Conservation (phyloP, 2,329 filamentous ascomycete species). For the Diaporthe sp. region DNA sequence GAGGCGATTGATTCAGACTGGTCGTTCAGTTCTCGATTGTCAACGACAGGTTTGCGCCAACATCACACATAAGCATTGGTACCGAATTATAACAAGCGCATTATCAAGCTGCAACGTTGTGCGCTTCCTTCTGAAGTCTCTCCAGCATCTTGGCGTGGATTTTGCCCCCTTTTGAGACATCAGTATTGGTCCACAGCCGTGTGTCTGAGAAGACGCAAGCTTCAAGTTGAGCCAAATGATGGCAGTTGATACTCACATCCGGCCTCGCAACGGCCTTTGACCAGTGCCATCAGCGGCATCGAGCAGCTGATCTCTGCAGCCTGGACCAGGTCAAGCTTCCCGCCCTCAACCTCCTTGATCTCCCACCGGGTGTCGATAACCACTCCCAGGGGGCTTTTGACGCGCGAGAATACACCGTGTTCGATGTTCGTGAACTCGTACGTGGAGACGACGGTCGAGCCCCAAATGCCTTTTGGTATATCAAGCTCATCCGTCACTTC, state of each 20-base stretch:
- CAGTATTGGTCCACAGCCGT: background rate
- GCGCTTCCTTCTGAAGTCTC: conserved; percentile 50
- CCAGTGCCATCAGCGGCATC: conserved; percentile 60
- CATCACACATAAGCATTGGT: background rate
- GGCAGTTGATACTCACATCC: conserved; percentile 54
- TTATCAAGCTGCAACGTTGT: background rate
- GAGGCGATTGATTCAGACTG: background rate
- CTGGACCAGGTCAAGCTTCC: conserved; percentile 59
- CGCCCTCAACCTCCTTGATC: conserved; percentile 47
- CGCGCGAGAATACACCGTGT: conserved; percentile 65
- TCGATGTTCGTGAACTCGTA: conserved; percentile 67
- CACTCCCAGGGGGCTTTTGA: conserved; percentile 64
- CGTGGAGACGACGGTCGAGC: conserved; percentile 64
- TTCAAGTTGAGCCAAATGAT: no score
- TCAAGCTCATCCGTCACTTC: conserved; percentile 45
- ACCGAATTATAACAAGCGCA: background rate
- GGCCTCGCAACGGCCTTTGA: conserved; percentile 64
- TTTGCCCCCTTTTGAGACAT: conserved; percentile 37
- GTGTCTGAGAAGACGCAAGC: background rate
- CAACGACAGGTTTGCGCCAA: background rate
- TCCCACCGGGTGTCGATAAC: conserved; percentile 68
- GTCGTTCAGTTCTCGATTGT: fast-evolving
- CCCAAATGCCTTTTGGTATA: conserved; percentile 61
- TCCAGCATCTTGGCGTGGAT: conserved; percentile 63
- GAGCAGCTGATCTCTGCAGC: conserved; percentile 64